phyloP scores from a whole-genome alignment of 2,329 filamentous ascomycete species.

The Nothophoma quercina region DNA sequence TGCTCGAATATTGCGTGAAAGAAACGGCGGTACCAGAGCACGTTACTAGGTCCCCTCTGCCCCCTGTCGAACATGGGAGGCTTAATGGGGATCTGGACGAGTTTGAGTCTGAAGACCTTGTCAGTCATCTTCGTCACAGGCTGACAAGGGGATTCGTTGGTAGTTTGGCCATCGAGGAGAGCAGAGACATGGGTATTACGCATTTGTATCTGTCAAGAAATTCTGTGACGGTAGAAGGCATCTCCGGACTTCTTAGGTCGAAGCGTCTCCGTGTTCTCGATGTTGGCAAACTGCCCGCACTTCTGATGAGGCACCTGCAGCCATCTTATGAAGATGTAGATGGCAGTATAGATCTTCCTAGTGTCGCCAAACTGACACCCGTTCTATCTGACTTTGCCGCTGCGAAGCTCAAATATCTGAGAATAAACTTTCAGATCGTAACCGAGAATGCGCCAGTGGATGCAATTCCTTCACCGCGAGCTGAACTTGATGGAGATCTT shows the following conservation, averaged over 20 bases:
- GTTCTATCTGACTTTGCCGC: slow-evolving; percentile 57
- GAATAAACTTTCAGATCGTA: slow-evolving; percentile 63
- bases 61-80: slow-evolving; percentile 37
- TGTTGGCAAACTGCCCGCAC: slow-evolving; percentile 56
- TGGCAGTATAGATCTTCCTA: slow-evolving; percentile 50
- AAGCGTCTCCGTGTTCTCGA: slow-evolving; percentile 64
- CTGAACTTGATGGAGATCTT: slow-evolving; percentile 37
- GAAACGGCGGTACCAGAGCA: slow-evolving; percentile 23
- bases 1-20: slow-evolving; percentile 62
- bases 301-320: slow-evolving; percentile 30
- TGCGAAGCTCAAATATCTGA: slow-evolving; percentile 60
- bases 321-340: slow-evolving; percentile 25
- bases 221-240: slow-evolving; percentile 62
- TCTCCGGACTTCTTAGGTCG: slow-evolving; percentile 61
- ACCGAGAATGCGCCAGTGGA: slow-evolving; percentile 53
- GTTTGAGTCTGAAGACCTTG: slow-evolving; percentile 56
- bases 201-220: slow-evolving; percentile 68
- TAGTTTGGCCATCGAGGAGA: slow-evolving; percentile 63
- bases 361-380: slow-evolving; percentile 63
- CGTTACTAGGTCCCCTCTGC: slow-evolving; percentile 21
- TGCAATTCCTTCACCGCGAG: slow-evolving; percentile 25
- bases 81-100: slow-evolving; percentile 45
- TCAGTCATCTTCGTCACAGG: slow-evolving; percentile 57
- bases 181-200: slow-evolving; percentile 63
- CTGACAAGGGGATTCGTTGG: slow-evolving; percentile 55